These are phyloP conservation scores for Juglanconis juglandina DNA, from an alignment of 2,329 filamentous ascomycete genomes.

Conservation along the genomic window DNA sequence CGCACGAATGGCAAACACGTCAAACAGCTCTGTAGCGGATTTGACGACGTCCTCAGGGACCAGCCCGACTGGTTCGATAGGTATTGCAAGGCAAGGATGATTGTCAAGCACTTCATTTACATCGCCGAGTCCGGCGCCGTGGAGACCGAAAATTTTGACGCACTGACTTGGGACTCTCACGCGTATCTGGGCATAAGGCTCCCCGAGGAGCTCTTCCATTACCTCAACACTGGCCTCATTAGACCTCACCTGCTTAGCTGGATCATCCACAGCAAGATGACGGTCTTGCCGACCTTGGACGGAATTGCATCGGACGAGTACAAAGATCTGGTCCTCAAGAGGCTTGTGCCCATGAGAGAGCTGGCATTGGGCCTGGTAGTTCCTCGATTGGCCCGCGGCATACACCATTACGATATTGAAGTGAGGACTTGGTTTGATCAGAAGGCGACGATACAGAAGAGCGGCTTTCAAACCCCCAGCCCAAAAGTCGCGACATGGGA, in stretches of 20 bases:
- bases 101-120: constrained; percentile 82
- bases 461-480: constrained; percentile 44
- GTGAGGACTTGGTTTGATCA: constrained; percentile 79
- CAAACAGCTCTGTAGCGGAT: constrained; percentile 69
- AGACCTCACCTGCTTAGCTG: constrained; percentile 75
- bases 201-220: constrained; percentile 86
- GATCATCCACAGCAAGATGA: constrained; percentile 74
- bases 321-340: constrained; percentile 69
- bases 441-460: constrained; percentile 59
- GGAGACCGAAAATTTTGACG: constrained; percentile 67
- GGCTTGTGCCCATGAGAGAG: constrained; percentile 71
- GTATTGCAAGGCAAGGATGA: constrained; percentile 81
- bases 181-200: constrained; percentile 88
- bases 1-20: constrained; percentile 68
- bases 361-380: constrained; percentile 75
- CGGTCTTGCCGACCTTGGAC: constrained; percentile 80
- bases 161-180: constrained; percentile 78
- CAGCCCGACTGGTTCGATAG: constrained; percentile 77
- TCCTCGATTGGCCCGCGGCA: constrained; percentile 76
- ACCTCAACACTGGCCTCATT: constrained; percentile 79
- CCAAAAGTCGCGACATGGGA: constrained; percentile 63
- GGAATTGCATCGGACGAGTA: constrained; percentile 79
- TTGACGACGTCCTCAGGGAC: constrained; percentile 72
- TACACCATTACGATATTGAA: constrained; percentile 73
- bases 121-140: constrained; percentile 75